Conservation (phyloP, 2,329 filamentous ascomycete species). For the Stagonosporopsis chrysanthemi region DNA sequence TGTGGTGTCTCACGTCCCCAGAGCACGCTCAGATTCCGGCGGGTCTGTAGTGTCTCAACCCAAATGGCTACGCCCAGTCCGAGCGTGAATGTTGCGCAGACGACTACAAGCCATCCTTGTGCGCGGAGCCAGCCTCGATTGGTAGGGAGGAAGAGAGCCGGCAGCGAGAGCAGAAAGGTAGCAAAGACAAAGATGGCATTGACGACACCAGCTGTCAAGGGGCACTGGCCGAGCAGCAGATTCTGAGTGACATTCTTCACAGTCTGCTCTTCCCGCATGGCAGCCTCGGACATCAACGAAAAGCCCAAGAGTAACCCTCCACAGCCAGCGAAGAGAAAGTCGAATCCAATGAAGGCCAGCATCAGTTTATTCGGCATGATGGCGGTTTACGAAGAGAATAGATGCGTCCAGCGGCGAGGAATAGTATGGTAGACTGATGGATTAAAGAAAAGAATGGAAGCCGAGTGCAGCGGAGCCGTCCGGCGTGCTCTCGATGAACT, state of each 20-base stretch:
- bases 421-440: background rate
- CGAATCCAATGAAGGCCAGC: conserved; percentile 58
- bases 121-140: conserved; percentile 74
- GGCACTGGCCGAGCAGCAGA: conserved; percentile 61
- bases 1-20: conserved; percentile 66
- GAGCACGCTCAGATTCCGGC: conserved; percentile 66
- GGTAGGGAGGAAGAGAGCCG: conserved; percentile 72
- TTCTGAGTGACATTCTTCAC: conserved; percentile 59
- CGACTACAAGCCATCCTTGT: conserved; percentile 69
- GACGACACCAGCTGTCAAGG: conserved; percentile 70
- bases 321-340: conserved; percentile 61
- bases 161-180: conserved; percentile 73
- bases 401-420: conserved; percentile 23
- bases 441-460: conserved; percentile 44
- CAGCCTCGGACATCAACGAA: conserved; percentile 58
- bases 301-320: conserved; percentile 62
- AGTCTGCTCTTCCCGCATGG: conserved; percentile 53
- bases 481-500: conserved; percentile 47
- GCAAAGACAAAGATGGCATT: conserved; percentile 76
- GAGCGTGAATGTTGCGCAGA: conserved; percentile 70
- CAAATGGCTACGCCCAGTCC: conserved; percentile 69
- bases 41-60: conserved; percentile 75
- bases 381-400: conserved; percentile 30
- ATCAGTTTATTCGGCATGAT: conserved; percentile 62
- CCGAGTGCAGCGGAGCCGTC: conserved; percentile 48